These are phyloP conservation scores for Mucor plumbeus DNA, from an alignment of 371 early-diverging fungal genomes.

Conservation along the genomic window DNA sequence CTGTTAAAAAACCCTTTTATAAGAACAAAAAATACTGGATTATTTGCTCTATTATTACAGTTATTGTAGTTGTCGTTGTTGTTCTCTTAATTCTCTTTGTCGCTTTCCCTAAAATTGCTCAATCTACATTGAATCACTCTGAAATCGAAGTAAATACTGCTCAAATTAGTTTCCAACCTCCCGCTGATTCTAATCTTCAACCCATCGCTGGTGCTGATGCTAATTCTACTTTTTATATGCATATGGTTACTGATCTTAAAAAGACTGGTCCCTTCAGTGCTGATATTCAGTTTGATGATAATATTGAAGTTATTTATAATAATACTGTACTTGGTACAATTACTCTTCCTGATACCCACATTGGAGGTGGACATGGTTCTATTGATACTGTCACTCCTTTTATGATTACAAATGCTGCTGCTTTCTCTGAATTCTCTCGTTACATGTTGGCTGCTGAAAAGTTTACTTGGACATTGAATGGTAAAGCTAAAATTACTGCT, in stretches of 20 bases:
- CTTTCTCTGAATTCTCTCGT: conserved; percentile 52
- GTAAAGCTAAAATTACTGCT: conserved; percentile 47
- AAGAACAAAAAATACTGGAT: conserved; percentile 65
- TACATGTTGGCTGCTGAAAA: conserved; percentile 51
- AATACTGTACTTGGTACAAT: conserved; percentile 56
- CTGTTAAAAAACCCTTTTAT: conserved; percentile 52
- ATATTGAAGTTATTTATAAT: conserved; percentile 51
- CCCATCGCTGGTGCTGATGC: conserved; percentile 23
- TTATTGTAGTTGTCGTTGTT: conserved; percentile 53
- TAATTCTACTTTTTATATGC: conserved; percentile 46
- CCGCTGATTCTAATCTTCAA: conserved; percentile 26
- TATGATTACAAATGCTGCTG: conserved; percentile 48
- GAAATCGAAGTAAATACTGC: conserved; percentile 51
- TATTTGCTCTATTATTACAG: conserved; percentile 53
- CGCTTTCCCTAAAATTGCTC: conserved; percentile 63
- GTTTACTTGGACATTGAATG: conserved; percentile 47
- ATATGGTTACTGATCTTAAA: conserved; percentile 36
- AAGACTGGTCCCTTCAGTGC: conserved; percentile 67
- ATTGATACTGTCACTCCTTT: conserved; percentile 52
- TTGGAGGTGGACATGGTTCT: conserved; percentile 47
- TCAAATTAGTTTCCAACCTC: conserved; percentile 52
- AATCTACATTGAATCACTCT: conserved; percentile 52
- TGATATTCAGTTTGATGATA: conserved; percentile 54
- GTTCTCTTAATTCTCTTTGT: conserved; percentile 59
- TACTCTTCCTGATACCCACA: conserved; percentile 47